phyloP scores from a whole-genome alignment of 148 eudicot species.

The Rhododendron ovatum region DNA sequence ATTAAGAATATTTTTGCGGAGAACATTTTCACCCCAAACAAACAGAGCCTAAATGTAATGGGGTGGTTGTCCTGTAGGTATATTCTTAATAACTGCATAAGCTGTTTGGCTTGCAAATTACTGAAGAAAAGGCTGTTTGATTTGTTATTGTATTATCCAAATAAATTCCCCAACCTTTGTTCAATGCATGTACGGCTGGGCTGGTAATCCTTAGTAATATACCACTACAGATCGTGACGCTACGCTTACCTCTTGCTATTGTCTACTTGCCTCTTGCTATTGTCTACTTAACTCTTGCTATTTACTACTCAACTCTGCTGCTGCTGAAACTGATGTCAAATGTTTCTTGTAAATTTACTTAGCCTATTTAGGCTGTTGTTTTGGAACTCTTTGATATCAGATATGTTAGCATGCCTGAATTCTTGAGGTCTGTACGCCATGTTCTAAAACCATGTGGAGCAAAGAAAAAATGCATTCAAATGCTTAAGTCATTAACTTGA shows the following conservation, averaged over 20 bases:
- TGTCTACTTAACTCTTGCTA: background rate
- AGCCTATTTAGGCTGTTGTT: background rate
- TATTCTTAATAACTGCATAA: background rate
- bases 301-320: background rate
- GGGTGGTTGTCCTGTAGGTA: background rate
- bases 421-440: background rate
- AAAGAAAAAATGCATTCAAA: background rate
- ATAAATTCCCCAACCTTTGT: background rate
- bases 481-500: background rate
- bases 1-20: too few relatives aligned
- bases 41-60: background rate
- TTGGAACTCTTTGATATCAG: background rate
- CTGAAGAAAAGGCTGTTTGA: background rate
- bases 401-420: background rate
- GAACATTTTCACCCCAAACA: too few relatives aligned
- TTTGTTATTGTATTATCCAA: background rate
- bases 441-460: background rate
- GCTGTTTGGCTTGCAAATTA: constrained; percentile 3
- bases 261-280: background rate
- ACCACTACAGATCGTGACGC: background rate
- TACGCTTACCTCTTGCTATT: background rate
- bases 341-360: background rate
- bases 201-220: background rate
- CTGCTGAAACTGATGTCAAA: background rate
- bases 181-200: background rate